A percentile compares a stretch with the other conserved stretches of the same genome.
These are phyloP conservation scores for Gaeumannomyces tritici DNA, from an alignment of 2,329 filamentous ascomycete genomes.

Conservation along the genomic window DNA sequence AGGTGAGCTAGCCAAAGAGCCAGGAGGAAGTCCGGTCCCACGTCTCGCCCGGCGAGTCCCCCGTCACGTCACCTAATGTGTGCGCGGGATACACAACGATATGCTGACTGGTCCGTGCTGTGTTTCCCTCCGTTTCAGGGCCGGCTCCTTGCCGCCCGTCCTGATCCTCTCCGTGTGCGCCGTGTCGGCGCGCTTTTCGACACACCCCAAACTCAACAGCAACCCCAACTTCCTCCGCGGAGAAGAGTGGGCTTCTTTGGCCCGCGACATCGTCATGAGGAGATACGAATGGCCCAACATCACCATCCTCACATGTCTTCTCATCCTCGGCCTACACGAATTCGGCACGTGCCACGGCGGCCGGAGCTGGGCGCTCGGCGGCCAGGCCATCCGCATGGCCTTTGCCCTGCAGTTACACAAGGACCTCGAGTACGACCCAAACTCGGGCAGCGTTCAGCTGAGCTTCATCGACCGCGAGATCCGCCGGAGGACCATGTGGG, in stretches of 20 bases:
- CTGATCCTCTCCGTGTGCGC: conserved; percentile 90
- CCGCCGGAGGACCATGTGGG: conserved; percentile 91
- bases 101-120: neutral
- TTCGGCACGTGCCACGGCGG: conserved; percentile 96
- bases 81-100: too few relatives aligned
- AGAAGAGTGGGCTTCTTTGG: conserved; percentile 81
- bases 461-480: conserved; percentile 94
- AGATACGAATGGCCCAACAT: conserved; percentile 94
- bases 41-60: neutral
- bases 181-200: conserved; percentile 89
- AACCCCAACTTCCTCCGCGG: conserved; percentile 78
- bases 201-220: conserved; percentile 68
- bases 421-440: conserved; percentile 76
- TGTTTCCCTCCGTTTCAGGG: conserved; percentile 30
- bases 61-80: too few relatives aligned
- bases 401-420: conserved; percentile 90
- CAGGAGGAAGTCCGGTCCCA: neutral
- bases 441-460: conserved; percentile 55
- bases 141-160: conserved; percentile 76
- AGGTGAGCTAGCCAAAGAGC: conserved; percentile 35
- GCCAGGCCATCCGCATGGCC: conserved; percentile 93
- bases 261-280: conserved; percentile 77
- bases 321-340: conserved; percentile 84
- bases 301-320: conserved; percentile 82
- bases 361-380: conserved; percentile 89